Evolutionary conservation across 176 grass and related monocot species (phyloP).

Genomic region (Aegilops bicornis): DNA sequence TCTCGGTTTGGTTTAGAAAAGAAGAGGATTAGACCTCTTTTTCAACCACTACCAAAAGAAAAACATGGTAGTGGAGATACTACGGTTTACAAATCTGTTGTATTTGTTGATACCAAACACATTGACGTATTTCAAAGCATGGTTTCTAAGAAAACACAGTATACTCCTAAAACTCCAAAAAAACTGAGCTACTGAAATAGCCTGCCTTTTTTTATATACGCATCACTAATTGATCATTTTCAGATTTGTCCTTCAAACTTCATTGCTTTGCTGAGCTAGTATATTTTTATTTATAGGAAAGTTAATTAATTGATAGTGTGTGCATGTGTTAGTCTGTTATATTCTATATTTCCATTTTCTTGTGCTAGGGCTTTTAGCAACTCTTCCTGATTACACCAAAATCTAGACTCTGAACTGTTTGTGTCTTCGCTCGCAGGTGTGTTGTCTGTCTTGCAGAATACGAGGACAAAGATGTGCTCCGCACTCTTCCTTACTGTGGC

Average conservation of each 20-base stretch:
- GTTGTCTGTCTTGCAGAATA: conserved; percentile 82
- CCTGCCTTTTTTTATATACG: not conserved
- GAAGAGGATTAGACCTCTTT: no score
- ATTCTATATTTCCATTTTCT: not conserved
- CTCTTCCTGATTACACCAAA: not conserved
- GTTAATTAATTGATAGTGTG: not conserved
- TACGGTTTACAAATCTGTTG: no score
- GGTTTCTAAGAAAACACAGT: no score
- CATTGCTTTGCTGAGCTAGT: not conserved
- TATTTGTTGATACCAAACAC: not conserved
- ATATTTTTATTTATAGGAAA: not conserved
- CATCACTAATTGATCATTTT: not conserved
- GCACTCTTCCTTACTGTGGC: conserved; percentile 68
- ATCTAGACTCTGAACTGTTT: not conserved
- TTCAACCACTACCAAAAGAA: no score
- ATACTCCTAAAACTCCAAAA: no score
- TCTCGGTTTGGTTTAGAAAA: not conserved
- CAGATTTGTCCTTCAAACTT: no score
- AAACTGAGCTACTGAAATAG: not conserved
- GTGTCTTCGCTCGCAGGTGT: conserved; percentile 36
- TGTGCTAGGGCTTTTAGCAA: not conserved
- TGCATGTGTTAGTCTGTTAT: not conserved
- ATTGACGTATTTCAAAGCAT: not conserved
- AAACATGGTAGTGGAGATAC: no score
- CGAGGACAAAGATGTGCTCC: conserved; percentile 66